These are phyloP conservation scores for Akanthomyces uredinophilus DNA, from an alignment of 2,329 filamentous ascomycete genomes.

Conservation along the genomic window DNA sequence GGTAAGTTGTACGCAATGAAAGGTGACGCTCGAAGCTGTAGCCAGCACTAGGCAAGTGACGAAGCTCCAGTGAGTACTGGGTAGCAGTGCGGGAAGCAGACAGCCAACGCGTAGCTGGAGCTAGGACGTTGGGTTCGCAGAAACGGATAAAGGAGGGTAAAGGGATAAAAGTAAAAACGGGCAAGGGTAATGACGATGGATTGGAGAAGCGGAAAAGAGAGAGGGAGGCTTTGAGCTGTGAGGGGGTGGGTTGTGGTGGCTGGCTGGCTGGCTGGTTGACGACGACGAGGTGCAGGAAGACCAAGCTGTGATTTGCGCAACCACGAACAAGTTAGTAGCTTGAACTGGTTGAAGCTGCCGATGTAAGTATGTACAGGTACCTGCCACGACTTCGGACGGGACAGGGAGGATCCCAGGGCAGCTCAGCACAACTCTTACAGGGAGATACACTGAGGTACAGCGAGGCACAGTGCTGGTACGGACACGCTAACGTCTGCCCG, in stretches of 20 bases:
- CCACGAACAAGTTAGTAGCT: not conserved
- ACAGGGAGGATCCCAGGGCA: not conserved
- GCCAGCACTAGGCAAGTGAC: conserved; percentile 10
- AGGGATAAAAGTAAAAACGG: not conserved
- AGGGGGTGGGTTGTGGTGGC: conserved; percentile 1
- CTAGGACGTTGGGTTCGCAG: not conserved
- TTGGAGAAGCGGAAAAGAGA: not conserved
- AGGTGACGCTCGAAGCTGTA: conserved; percentile 1
- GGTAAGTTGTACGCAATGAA: conserved; percentile 10
- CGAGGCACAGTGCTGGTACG: too few relatives aligned
- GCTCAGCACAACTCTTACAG: too few relatives aligned
- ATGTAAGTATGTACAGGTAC: conserved; percentile 1
- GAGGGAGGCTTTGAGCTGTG: not conserved
- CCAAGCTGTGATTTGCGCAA: not conserved
- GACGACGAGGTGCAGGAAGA: not conserved
- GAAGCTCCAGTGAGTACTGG: not conserved
- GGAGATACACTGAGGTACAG: too few relatives aligned
- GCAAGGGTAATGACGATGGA: not conserved
- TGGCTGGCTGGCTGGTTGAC: not conserved
- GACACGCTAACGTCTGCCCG: too few relatives aligned
- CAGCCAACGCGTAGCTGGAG: not conserved
- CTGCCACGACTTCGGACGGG: not conserved
- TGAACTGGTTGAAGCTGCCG: not conserved
- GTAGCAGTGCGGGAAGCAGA: not conserved
- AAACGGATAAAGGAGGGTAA: not conserved